Conservation (phyloP, 116 monocot species). For the Posidonia oceanica region DNA sequence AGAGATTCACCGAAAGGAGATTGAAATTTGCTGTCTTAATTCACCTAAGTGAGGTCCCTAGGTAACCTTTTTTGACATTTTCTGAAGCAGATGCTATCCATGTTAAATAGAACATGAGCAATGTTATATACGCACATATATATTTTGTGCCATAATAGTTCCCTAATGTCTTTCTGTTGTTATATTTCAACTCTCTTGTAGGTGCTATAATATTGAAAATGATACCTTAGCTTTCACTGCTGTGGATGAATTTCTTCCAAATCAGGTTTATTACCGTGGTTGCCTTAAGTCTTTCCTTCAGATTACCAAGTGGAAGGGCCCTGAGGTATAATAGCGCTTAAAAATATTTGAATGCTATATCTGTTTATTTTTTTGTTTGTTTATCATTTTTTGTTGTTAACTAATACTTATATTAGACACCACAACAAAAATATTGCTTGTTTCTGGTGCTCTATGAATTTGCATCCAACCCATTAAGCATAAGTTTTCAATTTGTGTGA, state of each 20-base stretch:
- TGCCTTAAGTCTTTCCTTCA: constrained; percentile 86
- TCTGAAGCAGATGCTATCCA: background rate
- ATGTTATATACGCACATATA: background rate
- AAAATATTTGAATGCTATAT: background rate
- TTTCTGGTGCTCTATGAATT: too few species aligned
- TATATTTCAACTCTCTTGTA: constrained; percentile 13
- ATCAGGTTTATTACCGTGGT: constrained; percentile 90
- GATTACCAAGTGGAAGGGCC: constrained; percentile 97
- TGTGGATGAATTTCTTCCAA: constrained; percentile 69
- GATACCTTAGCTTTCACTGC: constrained; percentile 81
- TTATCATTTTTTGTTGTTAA: background rate
- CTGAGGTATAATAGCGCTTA: constrained; percentile 45
- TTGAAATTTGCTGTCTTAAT: too few species aligned
- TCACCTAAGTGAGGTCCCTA: too few species aligned
- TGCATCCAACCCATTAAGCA: too few species aligned
- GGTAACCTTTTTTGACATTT: too few species aligned
- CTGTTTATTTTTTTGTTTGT: background rate
- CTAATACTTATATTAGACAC: too few species aligned
- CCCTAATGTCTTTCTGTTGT: background rate
- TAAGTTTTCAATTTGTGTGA: too few species aligned
- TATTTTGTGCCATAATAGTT: background rate
- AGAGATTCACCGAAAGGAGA: too few species aligned
- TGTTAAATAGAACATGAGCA: background rate
- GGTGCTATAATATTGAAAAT: constrained; percentile 77
- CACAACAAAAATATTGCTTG: too few species aligned